Base-by-base conservation (phyloP, 2,329 filamentous ascomycete genomes). In the Clarireedia hainanense region DNA sequence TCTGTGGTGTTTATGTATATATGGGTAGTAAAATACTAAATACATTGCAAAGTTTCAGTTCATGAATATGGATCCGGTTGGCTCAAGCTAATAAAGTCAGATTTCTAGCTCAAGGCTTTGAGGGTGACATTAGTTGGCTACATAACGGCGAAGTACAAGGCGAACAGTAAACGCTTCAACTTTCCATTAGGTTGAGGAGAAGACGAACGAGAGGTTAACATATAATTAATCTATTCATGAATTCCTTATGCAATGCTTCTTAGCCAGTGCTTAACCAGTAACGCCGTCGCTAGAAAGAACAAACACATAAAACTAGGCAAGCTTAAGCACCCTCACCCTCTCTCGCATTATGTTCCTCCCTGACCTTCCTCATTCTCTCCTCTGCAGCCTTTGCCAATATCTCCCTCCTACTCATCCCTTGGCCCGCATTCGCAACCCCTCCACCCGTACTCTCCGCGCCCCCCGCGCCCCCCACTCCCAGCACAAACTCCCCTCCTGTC, bases 401-500 rank as follows among this genome's bases (percentile, higher is more conserved):
- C 65, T 95, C 89, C 56, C 90, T 79, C 60, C 88, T 76, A 62
- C 76, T 86, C 70, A 89, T 67, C n/a, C 76, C 73, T 70, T 67
- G 61, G 48, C 58, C 64, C 43, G 55, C 52, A 14, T 50, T 55
- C 2, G 64, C 62, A n/a, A 5, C 42, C 17, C 6, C 15, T 27
- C 27, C 10, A 37, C 63, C 64, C 2, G 70, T 68, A 39, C 66
- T 64, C 36, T 71, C 72, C 42, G 74, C 69, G 4, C 69, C 71
- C 9, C 72, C 71, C 1, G 71, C 74, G 46, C 78, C 70, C 15
- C 73, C 70, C 2, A 74, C 80, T 37, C 86, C 86, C 14, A 90
- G 76, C 15, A 90, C 84, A 70, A 88, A 92, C 65, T 89, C 83
- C 2, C 89, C 89, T 5, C 89, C 89, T 0, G 80, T 85, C 88